phyloP scores from a whole-genome alignment of 768 basidiomycete species.

The Boletus rubropictus region DNA sequence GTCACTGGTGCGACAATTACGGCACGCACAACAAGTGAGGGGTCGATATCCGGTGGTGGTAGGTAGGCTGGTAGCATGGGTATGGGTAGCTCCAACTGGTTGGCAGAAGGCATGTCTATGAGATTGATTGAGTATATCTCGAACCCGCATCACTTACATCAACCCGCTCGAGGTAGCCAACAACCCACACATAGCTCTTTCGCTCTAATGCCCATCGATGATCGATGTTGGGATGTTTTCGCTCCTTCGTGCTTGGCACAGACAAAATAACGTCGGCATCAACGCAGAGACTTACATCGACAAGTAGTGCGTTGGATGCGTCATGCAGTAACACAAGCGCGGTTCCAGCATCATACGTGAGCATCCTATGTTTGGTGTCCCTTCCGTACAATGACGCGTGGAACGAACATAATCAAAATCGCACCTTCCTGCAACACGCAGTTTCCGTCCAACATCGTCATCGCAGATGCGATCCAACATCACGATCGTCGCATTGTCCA shows the following conservation, averaged over 20 bases:
- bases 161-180: slow-evolving; percentile 53
- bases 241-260: slow-evolving; percentile 1
- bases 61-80: slow-evolving; percentile 40
- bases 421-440: slow-evolving; percentile 57
- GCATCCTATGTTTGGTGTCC: slow-evolving; percentile 38
- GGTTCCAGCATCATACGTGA: slow-evolving; percentile 48
- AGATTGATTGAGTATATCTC: slow-evolving; percentile 9
- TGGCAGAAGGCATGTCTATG: slow-evolving; percentile 11
- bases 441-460: slow-evolving; percentile 42
- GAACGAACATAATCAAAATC: slow-evolving; percentile 19
- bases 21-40: slow-evolving; percentile 47
- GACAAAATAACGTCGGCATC: slow-evolving; percentile 26
- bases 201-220: slow-evolving; percentile 49
- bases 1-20: slow-evolving; percentile 42
- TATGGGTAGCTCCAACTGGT: slow-evolving; percentile 37
- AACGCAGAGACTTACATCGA: slow-evolving; percentile 53
- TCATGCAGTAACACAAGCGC: slow-evolving; percentile 47
- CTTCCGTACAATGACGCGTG: slow-evolving; percentile 12
- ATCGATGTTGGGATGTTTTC: slow-evolving; percentile 10
- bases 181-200: slow-evolving; percentile 44
- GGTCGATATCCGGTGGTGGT: slow-evolving; percentile 37
- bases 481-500: slow-evolving; percentile 43
- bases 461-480: slow-evolving; percentile 38
- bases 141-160: slow-evolving; percentile 32
- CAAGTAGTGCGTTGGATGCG: slow-evolving; percentile 44